Percentiles rank a stretch among this genome's conserved stretches.
Evolutionary conservation across 2,329 filamentous ascomycete genomes (phyloP).

Genomic region (Aureobasidium sp.): DNA sequence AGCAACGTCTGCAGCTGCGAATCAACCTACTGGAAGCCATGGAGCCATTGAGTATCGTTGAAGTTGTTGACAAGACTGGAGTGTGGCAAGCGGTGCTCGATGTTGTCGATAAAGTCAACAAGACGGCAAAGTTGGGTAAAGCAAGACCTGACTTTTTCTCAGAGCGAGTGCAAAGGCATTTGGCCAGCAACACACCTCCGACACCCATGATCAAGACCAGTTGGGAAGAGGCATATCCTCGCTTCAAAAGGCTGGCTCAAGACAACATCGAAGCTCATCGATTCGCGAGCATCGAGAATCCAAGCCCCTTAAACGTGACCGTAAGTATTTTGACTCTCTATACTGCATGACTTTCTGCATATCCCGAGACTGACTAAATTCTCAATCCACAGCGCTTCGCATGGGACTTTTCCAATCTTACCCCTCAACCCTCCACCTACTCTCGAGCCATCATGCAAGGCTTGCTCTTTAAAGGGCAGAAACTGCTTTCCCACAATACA

Average conservation of each 20-base stretch:
- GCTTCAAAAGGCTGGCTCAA: constrained; percentile 62
- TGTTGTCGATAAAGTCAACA: constrained; percentile 19
- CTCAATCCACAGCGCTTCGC: constrained; percentile 56
- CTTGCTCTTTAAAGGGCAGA: constrained; percentile 65
- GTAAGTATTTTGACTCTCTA: constrained; percentile 6
- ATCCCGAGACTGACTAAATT: not conserved
- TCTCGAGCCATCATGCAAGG: constrained; percentile 54
- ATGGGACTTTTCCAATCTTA: constrained; percentile 66
- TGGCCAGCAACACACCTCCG: constrained; percentile 90
- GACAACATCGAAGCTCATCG: constrained; percentile 56
- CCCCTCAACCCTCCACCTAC: constrained; percentile 76
- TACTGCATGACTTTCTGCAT: not conserved
- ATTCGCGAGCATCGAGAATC: constrained; percentile 11
- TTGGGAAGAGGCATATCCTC: constrained; percentile 62
- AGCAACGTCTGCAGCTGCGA: constrained; percentile 57
- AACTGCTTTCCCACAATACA: constrained; percentile 54
- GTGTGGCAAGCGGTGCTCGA: constrained; percentile 22
- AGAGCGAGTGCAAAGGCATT: constrained; percentile 77
- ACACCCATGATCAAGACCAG: constrained; percentile 76
- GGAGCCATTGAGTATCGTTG: not conserved
- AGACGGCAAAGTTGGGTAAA: constrained; percentile 44
- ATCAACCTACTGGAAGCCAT: constrained; percentile 27
- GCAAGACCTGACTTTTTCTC: constrained; percentile 76
- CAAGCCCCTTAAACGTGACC: constrained; percentile 15
- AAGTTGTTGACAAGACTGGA: constrained; percentile 9